A percentile compares a stretch with the other conserved stretches of the same genome.
Evolutionary conservation across 2,329 filamentous ascomycete genomes (phyloP).

Genomic region (Diplodia sapinea): DNA sequence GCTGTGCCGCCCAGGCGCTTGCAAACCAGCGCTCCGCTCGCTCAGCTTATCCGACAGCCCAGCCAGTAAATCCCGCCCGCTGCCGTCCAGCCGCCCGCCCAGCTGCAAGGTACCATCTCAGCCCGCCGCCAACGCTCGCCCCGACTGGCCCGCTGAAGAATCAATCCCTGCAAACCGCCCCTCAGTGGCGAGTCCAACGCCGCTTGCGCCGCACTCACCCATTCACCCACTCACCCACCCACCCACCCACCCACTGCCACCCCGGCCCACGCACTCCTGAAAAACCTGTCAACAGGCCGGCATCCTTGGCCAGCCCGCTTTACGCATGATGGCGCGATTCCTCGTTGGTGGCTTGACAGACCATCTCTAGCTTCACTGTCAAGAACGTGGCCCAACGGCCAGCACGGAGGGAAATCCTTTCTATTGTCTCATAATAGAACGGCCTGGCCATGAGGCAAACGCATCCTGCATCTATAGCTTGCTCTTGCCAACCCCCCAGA

Average conservation of each 20-base stretch:
- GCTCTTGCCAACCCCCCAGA: conserved; percentile 52
- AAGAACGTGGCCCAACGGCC: not conserved
- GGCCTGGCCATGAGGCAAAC: conserved; percentile 5
- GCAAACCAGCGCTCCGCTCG: not conserved
- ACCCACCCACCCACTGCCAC: too few species aligned
- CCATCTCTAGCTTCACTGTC: not conserved
- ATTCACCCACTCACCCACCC: not conserved
- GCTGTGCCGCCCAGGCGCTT: conserved; percentile 18
- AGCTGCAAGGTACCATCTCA: conserved; percentile 20
- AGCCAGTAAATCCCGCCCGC: conserved; percentile 3
- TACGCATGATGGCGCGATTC: not conserved
- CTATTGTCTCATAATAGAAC: conserved; percentile 19
- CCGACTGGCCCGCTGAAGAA: not conserved
- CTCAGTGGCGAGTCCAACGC: not conserved
- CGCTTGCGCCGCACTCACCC: conserved; percentile 5
- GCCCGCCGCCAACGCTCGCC: not conserved
- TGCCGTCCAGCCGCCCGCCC: conserved; percentile 10
- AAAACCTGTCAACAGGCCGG: not conserved
- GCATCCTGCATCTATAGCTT: conserved; percentile 42
- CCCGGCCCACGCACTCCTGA: not conserved
- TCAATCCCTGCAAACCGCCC: conserved; percentile 4
- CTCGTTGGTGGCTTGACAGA: conserved; percentile 14
- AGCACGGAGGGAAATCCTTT: conserved; percentile 13
- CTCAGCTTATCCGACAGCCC: not conserved
- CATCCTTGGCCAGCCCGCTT: not conserved